Percentiles rank a stretch among this genome's conserved stretches.
Evolutionary conservation across 495 filamentous ascomycete species (phyloP).

Genomic region (Hyaloscypha hepaticicola): DNA sequence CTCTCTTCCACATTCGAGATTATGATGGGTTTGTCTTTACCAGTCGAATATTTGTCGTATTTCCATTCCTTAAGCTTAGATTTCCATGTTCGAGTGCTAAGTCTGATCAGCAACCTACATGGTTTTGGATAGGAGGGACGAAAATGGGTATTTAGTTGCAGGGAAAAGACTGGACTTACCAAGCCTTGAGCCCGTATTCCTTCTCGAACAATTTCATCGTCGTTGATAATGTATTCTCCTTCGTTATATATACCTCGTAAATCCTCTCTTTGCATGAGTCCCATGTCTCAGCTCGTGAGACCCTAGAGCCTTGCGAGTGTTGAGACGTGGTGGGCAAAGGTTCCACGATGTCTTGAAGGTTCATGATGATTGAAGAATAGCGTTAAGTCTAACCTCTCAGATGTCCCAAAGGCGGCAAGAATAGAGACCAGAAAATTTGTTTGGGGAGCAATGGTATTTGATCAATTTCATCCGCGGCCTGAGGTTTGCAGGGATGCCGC

Average conservation of each 20-base stretch:
- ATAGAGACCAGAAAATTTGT: not conserved
- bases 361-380: not conserved
- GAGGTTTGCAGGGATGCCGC: not conserved
- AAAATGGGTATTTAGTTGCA: not conserved
- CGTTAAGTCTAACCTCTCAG: too few relatives aligned
- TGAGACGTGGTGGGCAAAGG: not conserved
- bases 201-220: not conserved
- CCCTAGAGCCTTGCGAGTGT: not conserved
- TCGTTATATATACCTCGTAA: not conserved
- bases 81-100: not conserved
- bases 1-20: not conserved
- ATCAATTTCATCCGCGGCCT: too few relatives aligned
- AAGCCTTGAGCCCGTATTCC: not conserved
- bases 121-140: not conserved
- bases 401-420: too few relatives aligned
- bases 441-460: too few relatives aligned
- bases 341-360: not conserved
- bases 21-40: not conserved
- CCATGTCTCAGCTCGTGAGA: not conserved
- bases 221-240: not conserved
- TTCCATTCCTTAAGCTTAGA: not conserved
- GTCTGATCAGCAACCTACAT: not conserved
- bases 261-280: not conserved
- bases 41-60: not conserved
- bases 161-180: not conserved